Evolutionary conservation across 192 early-diverging fungal species (phyloP).

Genomic region (Rhizophagus clarus): DNA sequence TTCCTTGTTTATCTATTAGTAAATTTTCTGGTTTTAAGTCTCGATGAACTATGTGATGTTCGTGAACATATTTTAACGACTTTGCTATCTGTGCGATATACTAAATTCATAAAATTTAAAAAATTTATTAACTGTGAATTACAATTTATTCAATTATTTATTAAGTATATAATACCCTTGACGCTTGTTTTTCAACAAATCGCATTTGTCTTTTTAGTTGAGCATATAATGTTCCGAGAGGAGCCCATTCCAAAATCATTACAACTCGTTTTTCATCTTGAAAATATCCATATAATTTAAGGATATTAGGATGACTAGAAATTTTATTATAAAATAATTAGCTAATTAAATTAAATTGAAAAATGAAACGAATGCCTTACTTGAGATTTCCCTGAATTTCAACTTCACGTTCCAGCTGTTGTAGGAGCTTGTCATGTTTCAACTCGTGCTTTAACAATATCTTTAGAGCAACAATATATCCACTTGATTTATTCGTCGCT

Average conservation of each 20-base stretch:
- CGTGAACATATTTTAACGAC: slow-evolving; percentile 84
- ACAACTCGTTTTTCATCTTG: slow-evolving; percentile 92
- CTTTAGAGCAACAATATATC: slow-evolving; percentile 91
- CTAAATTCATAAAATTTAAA: slow-evolving; percentile 39
- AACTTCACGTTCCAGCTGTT: slow-evolving; percentile 89
- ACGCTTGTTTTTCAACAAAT: slow-evolving; percentile 75
- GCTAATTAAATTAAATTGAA: neutral
- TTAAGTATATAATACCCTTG: slow-evolving; percentile 61
- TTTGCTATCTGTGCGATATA: slow-evolving; percentile 89
- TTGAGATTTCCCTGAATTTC: slow-evolving; percentile 93
- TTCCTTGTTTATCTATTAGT: slow-evolving; percentile 80
- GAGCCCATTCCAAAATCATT: slow-evolving; percentile 92
- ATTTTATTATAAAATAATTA: neutral
- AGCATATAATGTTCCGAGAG: slow-evolving; percentile 89
- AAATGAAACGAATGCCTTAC: slow-evolving; percentile 38
- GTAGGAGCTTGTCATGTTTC: slow-evolving; percentile 70
- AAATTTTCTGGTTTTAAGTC: slow-evolving; percentile 98
- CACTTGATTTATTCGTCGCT: slow-evolving; percentile 81
- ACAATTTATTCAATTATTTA: neutral
- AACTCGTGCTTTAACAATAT: slow-evolving; percentile 88
- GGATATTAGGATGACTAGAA: slow-evolving; percentile 84
- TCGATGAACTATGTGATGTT: slow-evolving; percentile 89
- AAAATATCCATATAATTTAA: slow-evolving; percentile 94
- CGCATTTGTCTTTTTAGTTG: slow-evolving; percentile 67
- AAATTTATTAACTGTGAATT: neutral